phyloP scores from a whole-genome alignment of 306 rosid genomes.

The Medicago lupulina region DNA sequence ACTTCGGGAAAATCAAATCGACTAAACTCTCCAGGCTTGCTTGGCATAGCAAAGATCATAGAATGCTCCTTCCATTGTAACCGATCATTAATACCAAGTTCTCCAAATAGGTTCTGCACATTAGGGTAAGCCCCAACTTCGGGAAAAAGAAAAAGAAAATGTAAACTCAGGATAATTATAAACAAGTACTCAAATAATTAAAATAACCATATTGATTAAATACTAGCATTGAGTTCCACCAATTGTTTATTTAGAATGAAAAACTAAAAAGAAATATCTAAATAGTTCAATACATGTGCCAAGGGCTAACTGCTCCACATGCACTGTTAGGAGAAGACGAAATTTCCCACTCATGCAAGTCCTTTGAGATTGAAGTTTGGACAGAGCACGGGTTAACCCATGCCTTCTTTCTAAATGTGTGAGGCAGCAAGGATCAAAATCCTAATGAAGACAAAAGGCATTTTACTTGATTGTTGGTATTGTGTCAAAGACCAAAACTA shows the following conservation, averaged over 20 bases:
- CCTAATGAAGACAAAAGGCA: conserved; percentile 23
- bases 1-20: conserved; percentile 88
- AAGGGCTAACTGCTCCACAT: conserved; percentile 2
- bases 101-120: conserved; percentile 89
- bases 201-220: conserved; percentile 31
- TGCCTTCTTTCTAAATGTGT: neutral
- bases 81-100: conserved; percentile 92
- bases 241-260: conserved; percentile 24
- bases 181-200: conserved; percentile 32
- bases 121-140: conserved; percentile 99
- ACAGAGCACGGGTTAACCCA: neutral
- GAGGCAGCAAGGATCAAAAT: conserved; percentile 27
- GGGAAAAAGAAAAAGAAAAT: conserved; percentile 39
- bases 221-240: conserved; percentile 10
- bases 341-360: no score
- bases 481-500: conserved; percentile 19
- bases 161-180: conserved; percentile 33
- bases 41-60: conserved; percentile 99
- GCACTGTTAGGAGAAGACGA: conserved; percentile 26
- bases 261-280: conserved; percentile 22
- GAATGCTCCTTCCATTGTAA: conserved; percentile 99
- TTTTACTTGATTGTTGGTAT: conserved; percentile 17
- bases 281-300: conserved; percentile 25
- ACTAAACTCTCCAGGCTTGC: conserved; percentile 94
- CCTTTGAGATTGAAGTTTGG: no score